A percentile compares a stretch with the other conserved stretches of the same genome.
These are phyloP conservation scores for Pichia heedii DNA, from an alignment of 805 yeast genomes.

Conservation along the genomic window DNA sequence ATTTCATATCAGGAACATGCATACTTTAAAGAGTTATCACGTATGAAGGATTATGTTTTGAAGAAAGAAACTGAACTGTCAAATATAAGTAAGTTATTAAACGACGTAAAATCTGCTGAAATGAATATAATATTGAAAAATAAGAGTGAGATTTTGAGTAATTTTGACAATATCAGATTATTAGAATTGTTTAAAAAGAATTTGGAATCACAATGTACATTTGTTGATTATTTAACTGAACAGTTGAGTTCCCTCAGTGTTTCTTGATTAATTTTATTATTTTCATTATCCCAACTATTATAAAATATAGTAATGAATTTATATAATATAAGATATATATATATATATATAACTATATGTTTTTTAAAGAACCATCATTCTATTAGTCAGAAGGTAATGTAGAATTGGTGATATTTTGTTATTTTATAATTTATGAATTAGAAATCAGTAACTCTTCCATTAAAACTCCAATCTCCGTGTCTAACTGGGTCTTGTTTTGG, in stretches of 20 bases:
- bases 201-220: slow-evolving; percentile 11
- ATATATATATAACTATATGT: background rate
- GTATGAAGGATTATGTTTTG: slow-evolving; percentile 9
- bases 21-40: slow-evolving; percentile 19
- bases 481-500: slow-evolving; percentile 95
- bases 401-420: too few species aligned
- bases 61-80: slow-evolving; percentile 15
- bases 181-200: slow-evolving; percentile 13
- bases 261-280: background rate
- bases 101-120: slow-evolving; percentile 15
- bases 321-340: background rate
- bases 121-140: slow-evolving; percentile 4
- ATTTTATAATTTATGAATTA: slow-evolving; percentile 21
- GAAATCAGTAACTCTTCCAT: slow-evolving; percentile 95
- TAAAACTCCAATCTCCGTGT: slow-evolving; percentile 82
- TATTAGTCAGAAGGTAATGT: too few species aligned
- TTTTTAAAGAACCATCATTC: too few species aligned
- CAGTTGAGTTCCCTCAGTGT: slow-evolving; percentile 1
- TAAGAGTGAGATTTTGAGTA: slow-evolving; percentile 1
- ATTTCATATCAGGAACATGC: slow-evolving; percentile 21
- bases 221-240: slow-evolving; percentile 8
- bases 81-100: slow-evolving; percentile 8
- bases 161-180: slow-evolving; percentile 6
- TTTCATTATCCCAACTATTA: too few species aligned
- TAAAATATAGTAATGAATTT: too few species aligned